Percentiles rank a stretch among this genome's conserved stretches.
Evolutionary conservation across 192 early-diverging fungal genomes (phyloP).

Genomic region (Backusella tuberculispora): DNA sequence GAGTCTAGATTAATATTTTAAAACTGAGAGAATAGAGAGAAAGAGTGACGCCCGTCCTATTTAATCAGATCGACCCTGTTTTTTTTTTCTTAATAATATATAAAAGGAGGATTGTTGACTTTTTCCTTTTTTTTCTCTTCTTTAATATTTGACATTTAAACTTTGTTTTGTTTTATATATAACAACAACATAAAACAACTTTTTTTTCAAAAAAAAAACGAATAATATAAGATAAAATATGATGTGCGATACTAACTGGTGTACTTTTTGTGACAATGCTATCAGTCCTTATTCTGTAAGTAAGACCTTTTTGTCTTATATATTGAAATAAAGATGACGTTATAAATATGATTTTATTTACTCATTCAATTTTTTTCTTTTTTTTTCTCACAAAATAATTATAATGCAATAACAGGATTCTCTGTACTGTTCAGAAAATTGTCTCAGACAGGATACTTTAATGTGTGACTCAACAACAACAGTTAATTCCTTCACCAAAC

Average conservation of each 20-base stretch:
- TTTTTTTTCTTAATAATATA: not conserved
- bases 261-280: conserved; percentile 25
- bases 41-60: not conserved
- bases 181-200: not conserved
- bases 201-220: not conserved
- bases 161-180: not conserved
- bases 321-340: too few relatives aligned
- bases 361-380: not conserved
- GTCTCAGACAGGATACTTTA: not conserved
- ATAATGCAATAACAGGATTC: not conserved
- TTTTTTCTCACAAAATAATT: not conserved
- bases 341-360: not conserved
- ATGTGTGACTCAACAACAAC: not conserved
- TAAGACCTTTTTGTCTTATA: not conserved
- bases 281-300: conserved; percentile 28
- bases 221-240: not conserved
- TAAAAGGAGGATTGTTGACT: not conserved
- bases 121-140: not conserved
- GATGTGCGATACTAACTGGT: conserved; percentile 31
- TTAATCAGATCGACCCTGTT: conserved; percentile 1
- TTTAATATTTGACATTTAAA: not conserved
- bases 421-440: not conserved
- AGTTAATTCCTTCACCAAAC: not conserved
- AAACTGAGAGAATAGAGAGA: not conserved
- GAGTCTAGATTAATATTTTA: not conserved